A percentile compares a stretch with the other conserved stretches of the same genome.
phyloP scores from a whole-genome alignment of 129 eudicot genomes.

The Centella asiatica region DNA sequence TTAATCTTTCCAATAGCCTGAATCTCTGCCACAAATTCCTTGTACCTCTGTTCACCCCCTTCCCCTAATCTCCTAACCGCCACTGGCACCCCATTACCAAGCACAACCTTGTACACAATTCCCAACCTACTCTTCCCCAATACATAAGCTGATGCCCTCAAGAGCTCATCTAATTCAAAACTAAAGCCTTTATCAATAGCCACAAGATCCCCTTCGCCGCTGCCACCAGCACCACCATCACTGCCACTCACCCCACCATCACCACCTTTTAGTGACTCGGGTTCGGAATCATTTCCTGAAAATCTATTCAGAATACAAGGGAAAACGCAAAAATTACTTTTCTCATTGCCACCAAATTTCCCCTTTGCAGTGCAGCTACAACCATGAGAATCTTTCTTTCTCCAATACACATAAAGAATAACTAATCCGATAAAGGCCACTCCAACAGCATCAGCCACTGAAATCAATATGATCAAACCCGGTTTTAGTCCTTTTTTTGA shows the following conservation, averaged over 20 bases:
- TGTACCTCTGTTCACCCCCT: slow-evolving; percentile 91
- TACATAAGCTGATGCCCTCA: slow-evolving; percentile 96
- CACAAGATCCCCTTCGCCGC: slow-evolving; percentile 71
- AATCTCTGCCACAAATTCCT: slow-evolving; percentile 86
- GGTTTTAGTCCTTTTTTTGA: slow-evolving; percentile 54
- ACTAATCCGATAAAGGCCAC: slow-evolving; percentile 72
- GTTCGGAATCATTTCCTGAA: slow-evolving; percentile 51
- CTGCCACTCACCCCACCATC: slow-evolving; percentile 28
- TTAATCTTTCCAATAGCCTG: slow-evolving; percentile 79
- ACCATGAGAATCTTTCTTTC: slow-evolving; percentile 54
- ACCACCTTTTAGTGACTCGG: slow-evolving; percentile 62
- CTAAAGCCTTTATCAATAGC: slow-evolving; percentile 87
- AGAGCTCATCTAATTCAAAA: slow-evolving; percentile 73
- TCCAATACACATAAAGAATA: slow-evolving; percentile 83
- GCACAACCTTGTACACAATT: slow-evolving; percentile 92
- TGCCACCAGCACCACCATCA: slow-evolving; percentile 22
- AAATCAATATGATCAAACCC: slow-evolving; percentile 62
- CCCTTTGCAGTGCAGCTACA: slow-evolving; percentile 75
- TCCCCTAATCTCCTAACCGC: slow-evolving; percentile 95
- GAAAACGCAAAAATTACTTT: slow-evolving; percentile 30
- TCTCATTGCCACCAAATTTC: slow-evolving; percentile 60
- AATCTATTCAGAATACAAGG: slow-evolving; percentile 43
- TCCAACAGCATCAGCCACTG: slow-evolving; percentile 72
- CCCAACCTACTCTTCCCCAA: slow-evolving; percentile 94
- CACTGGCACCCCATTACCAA: slow-evolving; percentile 89